A percentile compares a stretch with the other conserved stretches of the same genome.
Conservation (phyloP, 805 yeast genomes). For the Yarrowia phangngaensis region DNA sequence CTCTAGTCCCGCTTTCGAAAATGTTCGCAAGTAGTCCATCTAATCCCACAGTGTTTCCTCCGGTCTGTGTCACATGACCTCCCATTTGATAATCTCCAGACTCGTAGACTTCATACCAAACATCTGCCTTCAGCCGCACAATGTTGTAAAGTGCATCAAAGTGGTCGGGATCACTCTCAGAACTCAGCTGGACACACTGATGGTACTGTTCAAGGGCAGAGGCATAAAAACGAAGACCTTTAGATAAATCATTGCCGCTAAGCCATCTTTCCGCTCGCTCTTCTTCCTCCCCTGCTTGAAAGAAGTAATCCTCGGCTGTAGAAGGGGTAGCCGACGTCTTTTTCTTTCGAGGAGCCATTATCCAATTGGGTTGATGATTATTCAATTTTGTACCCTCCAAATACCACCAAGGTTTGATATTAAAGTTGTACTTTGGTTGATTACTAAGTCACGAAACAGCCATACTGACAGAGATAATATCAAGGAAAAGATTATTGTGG, state of each 20-base stretch:
- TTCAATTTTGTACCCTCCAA: no score
- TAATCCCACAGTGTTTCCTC: constrained; percentile 12
- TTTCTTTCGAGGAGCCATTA: no score
- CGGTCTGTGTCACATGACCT: constrained; percentile 13
- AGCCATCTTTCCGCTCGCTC: constrained; percentile 77
- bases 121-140: constrained; percentile 55
- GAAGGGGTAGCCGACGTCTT: constrained; percentile 28
- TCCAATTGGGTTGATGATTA: no score
- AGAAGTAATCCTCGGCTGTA: constrained; percentile 53
- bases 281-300: constrained; percentile 56
- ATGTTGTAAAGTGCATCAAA: constrained; percentile 57
- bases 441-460: no score
- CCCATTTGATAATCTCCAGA: constrained; percentile 26
- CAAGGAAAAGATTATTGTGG: no score
- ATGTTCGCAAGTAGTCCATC: constrained; percentile 24
- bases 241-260: constrained; percentile 55
- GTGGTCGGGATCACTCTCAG: constrained; percentile 6
- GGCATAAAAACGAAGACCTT: constrained; percentile 60
- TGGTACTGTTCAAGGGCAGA: constrained; percentile 32
- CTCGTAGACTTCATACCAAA: constrained; percentile 50
- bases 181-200: constrained; percentile 27
- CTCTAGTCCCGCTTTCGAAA: constrained; percentile 15
- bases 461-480: no score
- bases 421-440: no score
- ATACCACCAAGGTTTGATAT: no score